phyloP scores from a whole-genome alignment of 2,329 filamentous ascomycete genomes.

The Trichothecium sympodiale region DNA sequence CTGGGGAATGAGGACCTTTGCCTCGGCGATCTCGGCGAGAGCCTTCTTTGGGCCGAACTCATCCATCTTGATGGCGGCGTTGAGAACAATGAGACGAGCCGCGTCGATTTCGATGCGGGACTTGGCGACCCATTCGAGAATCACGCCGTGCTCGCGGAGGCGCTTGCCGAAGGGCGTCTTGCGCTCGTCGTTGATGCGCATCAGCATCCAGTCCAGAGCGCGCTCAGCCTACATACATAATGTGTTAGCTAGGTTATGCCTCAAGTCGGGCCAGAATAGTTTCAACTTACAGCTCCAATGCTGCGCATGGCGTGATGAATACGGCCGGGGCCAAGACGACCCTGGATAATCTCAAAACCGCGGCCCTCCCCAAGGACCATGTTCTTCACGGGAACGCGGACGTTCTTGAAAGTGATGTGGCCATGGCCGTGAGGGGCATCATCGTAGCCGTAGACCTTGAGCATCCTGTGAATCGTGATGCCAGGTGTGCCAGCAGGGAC shows the following conservation, averaged over 20 bases:
- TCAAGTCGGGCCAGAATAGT: not conserved
- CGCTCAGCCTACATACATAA: conserved; percentile 55
- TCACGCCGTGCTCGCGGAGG: conserved; percentile 81
- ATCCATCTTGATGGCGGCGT: conserved; percentile 93
- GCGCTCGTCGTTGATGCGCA: conserved; percentile 80
- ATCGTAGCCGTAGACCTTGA: conserved; percentile 90
- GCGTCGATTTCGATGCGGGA: conserved; percentile 91
- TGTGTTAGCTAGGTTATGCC: not conserved
- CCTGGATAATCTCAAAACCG: conserved; percentile 97
- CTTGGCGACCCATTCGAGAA: conserved; percentile 88
- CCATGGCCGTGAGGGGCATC: conserved; percentile 98
- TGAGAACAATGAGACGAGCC: conserved; percentile 79
- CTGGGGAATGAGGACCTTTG: conserved; percentile 82
- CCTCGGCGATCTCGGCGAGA: conserved; percentile 86
- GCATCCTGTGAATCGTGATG: conserved; percentile 87
- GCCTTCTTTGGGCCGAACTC: conserved; percentile 78
- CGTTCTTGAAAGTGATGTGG: conserved; percentile 80
- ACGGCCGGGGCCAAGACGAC: conserved; percentile 84
- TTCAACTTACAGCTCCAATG: conserved; percentile 61
- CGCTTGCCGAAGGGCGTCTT: conserved; percentile 89
- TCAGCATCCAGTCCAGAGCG: conserved; percentile 89
- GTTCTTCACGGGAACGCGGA: conserved; percentile 73
- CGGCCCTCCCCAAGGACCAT: conserved; percentile 88
- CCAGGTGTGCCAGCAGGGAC: conserved; percentile 74
- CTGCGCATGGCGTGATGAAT: conserved; percentile 97